A percentile compares a stretch with the other conserved stretches of the same genome.
Evolutionary conservation across 2,329 filamentous ascomycete species (phyloP).

Genomic region (Fusarium oxysporum): DNA sequence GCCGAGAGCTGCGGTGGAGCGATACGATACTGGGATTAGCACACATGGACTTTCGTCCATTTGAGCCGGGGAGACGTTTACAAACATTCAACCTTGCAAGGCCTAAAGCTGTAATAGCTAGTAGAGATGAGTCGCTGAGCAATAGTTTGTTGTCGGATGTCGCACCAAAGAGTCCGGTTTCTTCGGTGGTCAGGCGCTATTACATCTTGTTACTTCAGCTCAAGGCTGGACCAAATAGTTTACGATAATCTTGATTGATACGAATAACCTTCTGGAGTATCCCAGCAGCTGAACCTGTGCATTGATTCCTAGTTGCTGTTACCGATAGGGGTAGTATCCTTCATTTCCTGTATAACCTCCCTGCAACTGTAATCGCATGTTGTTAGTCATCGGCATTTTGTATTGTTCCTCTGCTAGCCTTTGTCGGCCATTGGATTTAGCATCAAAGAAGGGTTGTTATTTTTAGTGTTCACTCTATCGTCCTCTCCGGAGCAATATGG

Average conservation of each 20-base stretch:
- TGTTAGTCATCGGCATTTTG: background rate
- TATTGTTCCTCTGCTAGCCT: background rate
- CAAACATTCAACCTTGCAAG: slow-evolving; percentile 1
- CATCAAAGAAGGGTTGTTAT: slow-evolving; percentile 9
- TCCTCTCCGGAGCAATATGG: background rate
- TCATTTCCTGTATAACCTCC: slow-evolving; percentile 12
- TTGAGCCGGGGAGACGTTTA: background rate
- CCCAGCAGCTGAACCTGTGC: background rate
- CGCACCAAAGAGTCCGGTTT: slow-evolving; percentile 24
- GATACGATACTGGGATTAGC: slow-evolving; percentile 17
- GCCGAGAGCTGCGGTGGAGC: slow-evolving; percentile 28
- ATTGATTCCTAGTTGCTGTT: background rate
- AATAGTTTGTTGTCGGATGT: slow-evolving; percentile 15
- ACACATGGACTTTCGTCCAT: background rate
- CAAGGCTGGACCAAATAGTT: background rate
- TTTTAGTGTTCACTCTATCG: slow-evolving; percentile 19
- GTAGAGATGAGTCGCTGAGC: background rate
- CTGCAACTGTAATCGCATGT: slow-evolving; percentile 5
- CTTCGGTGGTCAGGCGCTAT: background rate
- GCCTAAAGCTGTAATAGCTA: background rate
- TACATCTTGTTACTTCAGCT: slow-evolving; percentile 12
- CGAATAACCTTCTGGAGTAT: slow-evolving; percentile 5
- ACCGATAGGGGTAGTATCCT: background rate
- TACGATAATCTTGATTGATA: slow-evolving; percentile 2
- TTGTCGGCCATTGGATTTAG: background rate